A percentile compares a stretch with the other conserved stretches of the same genome.
phyloP scores from a whole-genome alignment of 306 rosid genomes.

The Quercus glauca region DNA sequence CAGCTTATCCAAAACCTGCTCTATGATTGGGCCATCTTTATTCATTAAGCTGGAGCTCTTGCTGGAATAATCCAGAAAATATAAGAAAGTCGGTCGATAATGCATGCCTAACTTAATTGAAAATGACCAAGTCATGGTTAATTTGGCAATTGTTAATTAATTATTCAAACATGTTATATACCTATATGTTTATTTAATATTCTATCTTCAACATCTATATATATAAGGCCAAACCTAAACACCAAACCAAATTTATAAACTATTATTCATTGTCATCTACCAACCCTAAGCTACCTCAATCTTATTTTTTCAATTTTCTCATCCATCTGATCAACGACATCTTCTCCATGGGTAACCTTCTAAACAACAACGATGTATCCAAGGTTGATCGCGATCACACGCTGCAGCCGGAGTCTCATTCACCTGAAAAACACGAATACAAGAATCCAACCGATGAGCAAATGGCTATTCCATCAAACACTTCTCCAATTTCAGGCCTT shows the following conservation, averaged over 20 bases:
- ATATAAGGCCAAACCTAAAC: neutral
- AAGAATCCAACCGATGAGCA: neutral
- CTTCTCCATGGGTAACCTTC: conserved; percentile 2
- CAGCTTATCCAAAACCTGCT: too few species aligned
- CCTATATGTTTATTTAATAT: neutral
- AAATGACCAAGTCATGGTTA: neutral
- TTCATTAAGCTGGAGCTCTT: too few species aligned
- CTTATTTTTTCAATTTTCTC: neutral
- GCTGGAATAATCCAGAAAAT: neutral
- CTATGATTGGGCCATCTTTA: too few species aligned
- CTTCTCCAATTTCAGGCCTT: neutral
- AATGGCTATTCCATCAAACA: neutral
- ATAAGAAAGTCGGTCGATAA: neutral
- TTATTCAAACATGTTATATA: neutral
- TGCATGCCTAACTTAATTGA: neutral
- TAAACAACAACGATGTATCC: neutral
- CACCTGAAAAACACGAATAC: neutral
- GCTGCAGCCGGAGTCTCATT: neutral
- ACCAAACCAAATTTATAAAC: neutral
- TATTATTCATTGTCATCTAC: neutral
- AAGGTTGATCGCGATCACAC: neutral
- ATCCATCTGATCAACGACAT: neutral
- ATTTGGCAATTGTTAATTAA: neutral
- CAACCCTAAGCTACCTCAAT: neutral
- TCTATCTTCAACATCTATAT: neutral